Conservation (phyloP, 1,139 yeast species). For the Saccharomyces hybrid region DNA sequence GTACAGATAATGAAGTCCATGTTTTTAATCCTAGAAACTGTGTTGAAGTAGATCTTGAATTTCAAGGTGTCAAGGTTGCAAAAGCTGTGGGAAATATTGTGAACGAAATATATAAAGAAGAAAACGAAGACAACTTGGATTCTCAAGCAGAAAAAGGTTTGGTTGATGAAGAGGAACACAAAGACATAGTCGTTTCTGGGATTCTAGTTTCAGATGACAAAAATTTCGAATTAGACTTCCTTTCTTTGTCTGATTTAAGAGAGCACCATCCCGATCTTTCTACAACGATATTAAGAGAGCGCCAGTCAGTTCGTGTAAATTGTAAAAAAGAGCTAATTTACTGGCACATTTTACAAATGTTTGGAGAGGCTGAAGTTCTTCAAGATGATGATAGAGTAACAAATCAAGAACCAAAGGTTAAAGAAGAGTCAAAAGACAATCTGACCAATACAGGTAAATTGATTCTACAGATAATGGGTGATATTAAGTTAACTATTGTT, state of each 20-base stretch:
- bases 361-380: slow-evolving; percentile 70
- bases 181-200: slow-evolving; percentile 54
- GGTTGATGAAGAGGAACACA: slow-evolving; percentile 11
- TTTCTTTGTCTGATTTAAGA: slow-evolving; percentile 77
- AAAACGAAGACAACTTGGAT: slow-evolving; percentile 4
- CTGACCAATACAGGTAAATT: slow-evolving; percentile 28
- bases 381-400: slow-evolving; percentile 43
- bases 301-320: slow-evolving; percentile 67
- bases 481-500: slow-evolving; percentile 44
- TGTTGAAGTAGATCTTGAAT: slow-evolving; percentile 65
- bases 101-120: slow-evolving; percentile 35
- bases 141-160: slow-evolving; percentile 8
- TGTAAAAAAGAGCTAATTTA: slow-evolving; percentile 73
- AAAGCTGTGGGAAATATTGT: slow-evolving; percentile 77
- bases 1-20: slow-evolving; percentile 84
- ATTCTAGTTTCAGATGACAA: slow-evolving; percentile 68
- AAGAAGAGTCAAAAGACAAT: slow-evolving; percentile 27
- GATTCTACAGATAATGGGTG: slow-evolving; percentile 42
- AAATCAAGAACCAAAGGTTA: slow-evolving; percentile 8
- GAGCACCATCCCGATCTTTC: slow-evolving; percentile 77
- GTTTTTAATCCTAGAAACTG: slow-evolving; percentile 92
- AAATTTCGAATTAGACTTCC: slow-evolving; percentile 77
- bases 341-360: slow-evolving; percentile 94
- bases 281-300: slow-evolving; percentile 76
- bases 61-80: slow-evolving; percentile 79